phyloP scores from a whole-genome alignment of 768 basidiomycete species.

The Psilocybe subaeruginosa region DNA sequence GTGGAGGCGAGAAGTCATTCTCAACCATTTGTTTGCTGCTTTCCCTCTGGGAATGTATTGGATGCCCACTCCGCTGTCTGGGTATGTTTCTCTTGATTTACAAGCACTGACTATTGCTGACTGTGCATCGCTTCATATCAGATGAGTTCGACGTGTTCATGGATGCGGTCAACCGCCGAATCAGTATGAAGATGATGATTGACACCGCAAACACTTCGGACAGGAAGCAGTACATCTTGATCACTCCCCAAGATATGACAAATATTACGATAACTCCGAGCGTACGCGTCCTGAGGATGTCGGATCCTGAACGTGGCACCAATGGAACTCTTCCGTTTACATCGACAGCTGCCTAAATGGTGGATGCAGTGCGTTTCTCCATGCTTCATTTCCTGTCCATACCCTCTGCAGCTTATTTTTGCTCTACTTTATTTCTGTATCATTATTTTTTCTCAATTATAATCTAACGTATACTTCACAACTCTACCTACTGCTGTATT shows the following conservation, averaged over 20 bases:
- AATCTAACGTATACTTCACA: too few relatives aligned
- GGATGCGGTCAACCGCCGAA: constrained; percentile 89
- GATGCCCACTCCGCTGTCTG: constrained; percentile 91
- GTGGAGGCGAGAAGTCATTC: constrained; percentile 97
- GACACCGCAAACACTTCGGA: constrained; percentile 87
- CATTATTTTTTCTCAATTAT: too few relatives aligned
- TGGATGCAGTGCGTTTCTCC: neutral
- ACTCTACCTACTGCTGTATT: too few relatives aligned
- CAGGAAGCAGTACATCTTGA: constrained; percentile 92
- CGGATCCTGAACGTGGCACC: constrained; percentile 69
- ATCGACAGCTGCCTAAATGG: neutral
- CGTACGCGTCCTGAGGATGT: constrained; percentile 79
- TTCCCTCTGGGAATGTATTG: constrained; percentile 96
- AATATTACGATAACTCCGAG: constrained; percentile 67
- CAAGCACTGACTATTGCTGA: constrained; percentile 2
- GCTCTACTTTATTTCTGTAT: too few relatives aligned
- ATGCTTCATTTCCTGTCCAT: neutral
- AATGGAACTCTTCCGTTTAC: constrained; percentile 45
- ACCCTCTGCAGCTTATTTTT: too few relatives aligned
- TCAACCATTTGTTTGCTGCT: constrained; percentile 92
- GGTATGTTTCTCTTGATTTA: constrained; percentile 44
- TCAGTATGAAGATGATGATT: constrained; percentile 97
- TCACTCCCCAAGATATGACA: constrained; percentile 94
- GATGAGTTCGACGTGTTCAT: constrained; percentile 99
- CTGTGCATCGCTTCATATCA: constrained; percentile 20